Conservation (phyloP, 805 yeast species). For the Metschnikowia gelsemii region DNA sequence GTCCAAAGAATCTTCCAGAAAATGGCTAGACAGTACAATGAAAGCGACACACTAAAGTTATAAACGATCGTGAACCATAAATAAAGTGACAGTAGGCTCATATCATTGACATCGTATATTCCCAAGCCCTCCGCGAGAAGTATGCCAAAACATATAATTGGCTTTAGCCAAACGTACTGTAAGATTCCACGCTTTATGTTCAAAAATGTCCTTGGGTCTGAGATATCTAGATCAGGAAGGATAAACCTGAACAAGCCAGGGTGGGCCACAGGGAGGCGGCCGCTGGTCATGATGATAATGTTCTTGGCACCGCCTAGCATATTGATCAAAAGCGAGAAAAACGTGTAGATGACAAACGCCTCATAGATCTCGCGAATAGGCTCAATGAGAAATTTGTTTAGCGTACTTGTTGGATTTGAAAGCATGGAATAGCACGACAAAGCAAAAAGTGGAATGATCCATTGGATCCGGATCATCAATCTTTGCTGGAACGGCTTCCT, state of each 20-base stretch:
- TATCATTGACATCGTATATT: slow-evolving; percentile 50
- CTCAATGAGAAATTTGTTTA: slow-evolving; percentile 52
- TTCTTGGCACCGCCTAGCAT: slow-evolving; percentile 90
- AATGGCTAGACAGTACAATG: slow-evolving; percentile 80
- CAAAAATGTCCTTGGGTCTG: slow-evolving; percentile 80
- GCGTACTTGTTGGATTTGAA: slow-evolving; percentile 39
- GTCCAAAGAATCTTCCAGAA: slow-evolving; percentile 89
- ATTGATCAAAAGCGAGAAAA: slow-evolving; percentile 76
- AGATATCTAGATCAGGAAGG: slow-evolving; percentile 66
- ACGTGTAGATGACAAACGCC: slow-evolving; percentile 93
- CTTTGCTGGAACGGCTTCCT: slow-evolving; percentile 89
- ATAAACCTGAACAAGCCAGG: slow-evolving; percentile 55
- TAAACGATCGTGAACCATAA: slow-evolving; percentile 69
- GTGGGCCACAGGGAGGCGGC: slow-evolving; percentile 69
- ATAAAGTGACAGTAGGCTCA: slow-evolving; percentile 50
- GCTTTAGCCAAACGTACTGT: slow-evolving; percentile 95
- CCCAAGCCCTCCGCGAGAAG: slow-evolving; percentile 48
- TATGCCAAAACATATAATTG: slow-evolving; percentile 64
- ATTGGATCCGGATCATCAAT: slow-evolving; percentile 73
- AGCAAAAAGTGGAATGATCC: slow-evolving; percentile 81
- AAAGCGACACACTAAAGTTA: slow-evolving; percentile 75
- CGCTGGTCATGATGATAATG: slow-evolving; percentile 68
- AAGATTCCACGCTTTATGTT: slow-evolving; percentile 78
- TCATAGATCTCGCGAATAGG: slow-evolving; percentile 89
- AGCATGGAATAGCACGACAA: slow-evolving; percentile 63